Conservation (phyloP, 2,329 filamentous ascomycete species). For the Fusarium anguioides region DNA sequence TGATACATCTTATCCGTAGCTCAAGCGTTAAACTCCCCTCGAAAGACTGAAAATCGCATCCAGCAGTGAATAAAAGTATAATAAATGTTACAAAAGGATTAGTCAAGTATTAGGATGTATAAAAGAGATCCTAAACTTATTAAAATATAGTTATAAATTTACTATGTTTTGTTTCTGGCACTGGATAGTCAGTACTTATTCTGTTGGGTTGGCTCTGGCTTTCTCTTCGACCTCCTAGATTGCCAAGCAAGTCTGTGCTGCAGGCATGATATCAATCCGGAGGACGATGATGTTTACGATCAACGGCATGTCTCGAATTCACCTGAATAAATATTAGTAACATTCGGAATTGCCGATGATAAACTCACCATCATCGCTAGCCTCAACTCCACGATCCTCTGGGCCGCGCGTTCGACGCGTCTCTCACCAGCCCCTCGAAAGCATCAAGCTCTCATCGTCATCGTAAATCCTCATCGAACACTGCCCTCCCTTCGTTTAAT, state of each 20-base stretch:
- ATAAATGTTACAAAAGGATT: too few species aligned
- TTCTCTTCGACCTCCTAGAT: too few species aligned
- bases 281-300: neutral
- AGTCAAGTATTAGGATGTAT: too few species aligned
- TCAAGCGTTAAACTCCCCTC: neutral
- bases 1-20: neutral
- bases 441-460: neutral
- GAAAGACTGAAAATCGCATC: too few species aligned
- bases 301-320: neutral
- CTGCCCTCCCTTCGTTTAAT: neutral
- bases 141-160: too few species aligned
- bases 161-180: too few species aligned
- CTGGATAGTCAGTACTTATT: too few species aligned
- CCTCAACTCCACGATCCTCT: neutral
- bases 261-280: too few species aligned
- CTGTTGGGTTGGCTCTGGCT: too few species aligned
- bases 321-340: neutral
- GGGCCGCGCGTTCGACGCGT: constrained; percentile 30
- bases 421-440: neutral
- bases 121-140: too few species aligned
- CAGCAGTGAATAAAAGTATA: too few species aligned
- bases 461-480: neutral
- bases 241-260: neutral
- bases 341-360: neutral
- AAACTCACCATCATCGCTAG: neutral